Evolutionary conservation across 1,139 yeast species (phyloP).

Genomic region (Candida buenavistaensis): DNA sequence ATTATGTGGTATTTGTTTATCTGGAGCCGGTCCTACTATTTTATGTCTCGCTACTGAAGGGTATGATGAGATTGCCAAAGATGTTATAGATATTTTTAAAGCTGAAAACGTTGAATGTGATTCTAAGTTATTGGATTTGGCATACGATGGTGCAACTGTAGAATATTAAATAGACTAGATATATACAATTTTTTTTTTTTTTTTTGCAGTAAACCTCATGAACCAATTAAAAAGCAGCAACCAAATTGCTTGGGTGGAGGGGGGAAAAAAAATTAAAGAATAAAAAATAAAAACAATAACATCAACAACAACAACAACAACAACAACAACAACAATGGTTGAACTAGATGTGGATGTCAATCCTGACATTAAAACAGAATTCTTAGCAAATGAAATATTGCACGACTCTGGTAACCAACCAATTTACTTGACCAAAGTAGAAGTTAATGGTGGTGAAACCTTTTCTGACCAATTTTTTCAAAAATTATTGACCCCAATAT

Average conservation of each 20-base stretch:
- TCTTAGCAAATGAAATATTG: slow-evolving; percentile 35
- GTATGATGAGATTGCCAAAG: slow-evolving; percentile 79
- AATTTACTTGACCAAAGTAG: slow-evolving; percentile 44
- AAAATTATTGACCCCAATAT: slow-evolving; percentile 46
- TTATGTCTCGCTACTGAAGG: slow-evolving; percentile 88
- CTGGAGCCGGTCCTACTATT: slow-evolving; percentile 98
- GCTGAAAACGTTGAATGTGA: slow-evolving; percentile 67
- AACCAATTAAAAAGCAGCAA: slow-evolving; percentile 3
- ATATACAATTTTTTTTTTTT: not conserved
- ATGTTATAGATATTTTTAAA: slow-evolving; percentile 68
- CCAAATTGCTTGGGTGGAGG: too few relatives aligned
- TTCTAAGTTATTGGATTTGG: slow-evolving; percentile 84
- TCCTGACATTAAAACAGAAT: slow-evolving; percentile 27
- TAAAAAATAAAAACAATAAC: too few relatives aligned
- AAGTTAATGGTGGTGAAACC: slow-evolving; percentile 50
- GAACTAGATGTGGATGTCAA: slow-evolving; percentile 12
- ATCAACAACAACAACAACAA: not conserved
- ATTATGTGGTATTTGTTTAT: slow-evolving; percentile 86
- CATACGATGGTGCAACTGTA: slow-evolving; percentile 80
- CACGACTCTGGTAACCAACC: slow-evolving; percentile 39
- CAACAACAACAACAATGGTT: slow-evolving; percentile 10
- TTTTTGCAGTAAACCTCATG: slow-evolving; percentile 5
- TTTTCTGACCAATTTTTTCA: slow-evolving; percentile 47
- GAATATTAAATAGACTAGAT: slow-evolving; percentile 6
- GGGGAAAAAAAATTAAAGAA: not conserved